Conservation (phyloP, 208 protist species). For the Acanthamoeba lugdunensis region DNA sequence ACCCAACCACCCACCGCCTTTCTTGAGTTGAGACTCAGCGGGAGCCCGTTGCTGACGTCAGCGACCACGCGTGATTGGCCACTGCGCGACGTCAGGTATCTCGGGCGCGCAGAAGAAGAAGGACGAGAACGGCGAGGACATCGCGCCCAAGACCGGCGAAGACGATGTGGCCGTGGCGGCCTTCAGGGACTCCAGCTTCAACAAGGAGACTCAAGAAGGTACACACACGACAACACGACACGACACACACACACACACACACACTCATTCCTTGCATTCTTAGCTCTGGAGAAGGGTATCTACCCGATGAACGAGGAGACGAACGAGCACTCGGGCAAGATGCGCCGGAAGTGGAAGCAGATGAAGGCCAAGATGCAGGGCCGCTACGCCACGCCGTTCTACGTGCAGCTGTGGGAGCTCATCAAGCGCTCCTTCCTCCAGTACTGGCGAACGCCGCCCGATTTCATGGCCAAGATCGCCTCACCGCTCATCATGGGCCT, state of each 20-base stretch:
- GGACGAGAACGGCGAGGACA: neutral
- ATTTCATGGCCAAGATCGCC: constrained; percentile 50
- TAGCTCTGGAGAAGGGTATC: constrained; percentile 37
- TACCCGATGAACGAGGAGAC: constrained; percentile 2
- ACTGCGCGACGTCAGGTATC: neutral
- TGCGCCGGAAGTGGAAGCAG: constrained; percentile 37
- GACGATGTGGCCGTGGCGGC: constrained; percentile 1
- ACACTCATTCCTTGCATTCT: neutral
- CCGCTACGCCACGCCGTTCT: constrained; percentile 39
- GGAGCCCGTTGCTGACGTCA: neutral
- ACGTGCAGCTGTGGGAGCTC: constrained; percentile 33
- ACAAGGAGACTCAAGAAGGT: constrained; percentile 7
- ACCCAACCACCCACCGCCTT: neutral
- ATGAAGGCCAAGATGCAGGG: constrained; percentile 52
- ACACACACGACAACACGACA: neutral
- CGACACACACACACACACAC: neutral
- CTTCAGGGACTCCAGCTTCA: neutral
- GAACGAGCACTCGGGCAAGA: neutral
- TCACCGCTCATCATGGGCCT: constrained; percentile 9
- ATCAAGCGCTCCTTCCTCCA: constrained; percentile 1
- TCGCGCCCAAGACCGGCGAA: neutral
- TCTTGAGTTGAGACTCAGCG: neutral
- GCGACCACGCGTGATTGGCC: neutral
- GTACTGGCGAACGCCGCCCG: constrained; percentile 57
- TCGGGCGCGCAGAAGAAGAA: constrained; percentile 8